phyloP scores from a whole-genome alignment of 2,329 filamentous ascomycete genomes.

The Alternaria sp. region DNA sequence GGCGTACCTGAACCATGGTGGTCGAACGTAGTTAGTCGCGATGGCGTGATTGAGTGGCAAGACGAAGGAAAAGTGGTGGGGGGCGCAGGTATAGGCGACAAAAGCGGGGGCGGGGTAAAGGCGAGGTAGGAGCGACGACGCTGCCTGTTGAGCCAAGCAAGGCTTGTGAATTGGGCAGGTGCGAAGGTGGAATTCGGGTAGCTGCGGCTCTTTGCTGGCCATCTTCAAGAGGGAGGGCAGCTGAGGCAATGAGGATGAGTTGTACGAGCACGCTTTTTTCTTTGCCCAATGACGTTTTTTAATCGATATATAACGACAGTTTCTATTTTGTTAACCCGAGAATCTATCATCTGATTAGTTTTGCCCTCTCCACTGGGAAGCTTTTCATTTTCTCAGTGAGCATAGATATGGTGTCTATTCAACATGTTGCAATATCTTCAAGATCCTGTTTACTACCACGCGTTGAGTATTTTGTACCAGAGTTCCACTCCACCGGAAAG shows the following conservation, averaged over 20 bases:
- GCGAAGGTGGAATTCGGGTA: slow-evolving; percentile 6
- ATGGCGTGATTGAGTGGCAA: slow-evolving; percentile 41
- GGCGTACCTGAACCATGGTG: slow-evolving; percentile 41
- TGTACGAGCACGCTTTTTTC: slow-evolving; percentile 2
- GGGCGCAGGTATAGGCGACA: slow-evolving; percentile 26
- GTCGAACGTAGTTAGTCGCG: slow-evolving; percentile 34
- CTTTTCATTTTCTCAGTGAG: not conserved
- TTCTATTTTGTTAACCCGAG: not conserved
- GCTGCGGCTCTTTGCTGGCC: slow-evolving; percentile 6
- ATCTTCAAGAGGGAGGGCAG: not conserved
- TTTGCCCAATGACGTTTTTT: slow-evolving; percentile 5
- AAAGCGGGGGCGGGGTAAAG: slow-evolving; percentile 18
- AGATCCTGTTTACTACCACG: too few relatives aligned
- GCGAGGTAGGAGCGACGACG: slow-evolving; percentile 7
- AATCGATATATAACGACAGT: slow-evolving; percentile 4
- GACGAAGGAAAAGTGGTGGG: slow-evolving; percentile 23
- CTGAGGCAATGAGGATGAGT: not conserved
- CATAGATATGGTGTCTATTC: too few relatives aligned
- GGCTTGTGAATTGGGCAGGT: not conserved
- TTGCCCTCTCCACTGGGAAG: not conserved
- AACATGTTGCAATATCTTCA: too few relatives aligned
- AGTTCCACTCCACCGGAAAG: too few relatives aligned
- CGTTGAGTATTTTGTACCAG: too few relatives aligned
- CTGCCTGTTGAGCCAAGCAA: slow-evolving; percentile 1
- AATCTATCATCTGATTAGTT: not conserved